Percentiles rank a stretch among this genome's conserved stretches.
phyloP scores from a whole-genome alignment of 129 eudicot species.

The Lonicera japonica region DNA sequence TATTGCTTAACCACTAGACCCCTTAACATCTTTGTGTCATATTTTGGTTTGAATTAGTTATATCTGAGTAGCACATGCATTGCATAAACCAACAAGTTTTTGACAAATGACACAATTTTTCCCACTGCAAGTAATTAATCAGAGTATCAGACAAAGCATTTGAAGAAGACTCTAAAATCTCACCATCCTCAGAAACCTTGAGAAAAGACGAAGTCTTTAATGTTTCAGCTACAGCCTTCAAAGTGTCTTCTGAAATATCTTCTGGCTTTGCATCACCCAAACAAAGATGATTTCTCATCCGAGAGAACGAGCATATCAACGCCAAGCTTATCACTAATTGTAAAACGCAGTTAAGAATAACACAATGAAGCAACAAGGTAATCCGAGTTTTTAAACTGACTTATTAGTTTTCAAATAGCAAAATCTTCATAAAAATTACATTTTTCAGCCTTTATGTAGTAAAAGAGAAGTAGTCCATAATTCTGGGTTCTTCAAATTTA shows the following conservation, averaged over 20 bases:
- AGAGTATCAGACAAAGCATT: not conserved
- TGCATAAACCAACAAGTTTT: too few relatives aligned
- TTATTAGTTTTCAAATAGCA: not conserved
- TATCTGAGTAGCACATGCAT: too few relatives aligned
- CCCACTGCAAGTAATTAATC: not conserved
- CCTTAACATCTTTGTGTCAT: too few relatives aligned
- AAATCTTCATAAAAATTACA: not conserved
- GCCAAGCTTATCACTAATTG: slow-evolving; percentile 80
- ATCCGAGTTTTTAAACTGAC: not conserved
- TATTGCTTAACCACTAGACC: too few relatives aligned
- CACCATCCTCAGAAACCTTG: slow-evolving; percentile 83
- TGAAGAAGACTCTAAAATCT: not conserved
- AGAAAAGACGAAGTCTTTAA: slow-evolving; percentile 59
- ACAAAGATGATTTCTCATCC: slow-evolving; percentile 73
- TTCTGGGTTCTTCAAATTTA: not conserved
- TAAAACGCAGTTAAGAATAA: slow-evolving; percentile 41
- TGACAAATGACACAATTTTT: not conserved
- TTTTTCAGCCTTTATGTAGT: not conserved
- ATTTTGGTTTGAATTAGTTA: too few relatives aligned
- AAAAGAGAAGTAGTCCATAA: not conserved
- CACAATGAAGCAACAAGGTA: not conserved
- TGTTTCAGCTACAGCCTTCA: slow-evolving; percentile 73
- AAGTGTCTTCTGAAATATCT: slow-evolving; percentile 66
- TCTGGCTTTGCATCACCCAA: slow-evolving; percentile 72
- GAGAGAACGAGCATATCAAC: slow-evolving; percentile 80